Evolutionary conservation across 176 grass and related monocot species (phyloP).

Genomic region (Neostapfia colusana): DNA sequence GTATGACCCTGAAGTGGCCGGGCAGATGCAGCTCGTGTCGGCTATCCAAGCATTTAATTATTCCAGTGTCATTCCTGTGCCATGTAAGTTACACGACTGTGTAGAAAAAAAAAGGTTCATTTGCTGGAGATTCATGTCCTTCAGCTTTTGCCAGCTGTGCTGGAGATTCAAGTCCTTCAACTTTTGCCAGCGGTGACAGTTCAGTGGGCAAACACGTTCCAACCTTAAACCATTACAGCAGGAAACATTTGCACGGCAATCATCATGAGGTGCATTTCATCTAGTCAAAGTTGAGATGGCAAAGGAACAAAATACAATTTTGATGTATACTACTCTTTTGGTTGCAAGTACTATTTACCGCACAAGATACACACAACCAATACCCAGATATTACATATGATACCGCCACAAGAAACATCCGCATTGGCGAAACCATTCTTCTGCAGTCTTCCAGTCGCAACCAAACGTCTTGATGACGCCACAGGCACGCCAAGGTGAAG

Average conservation of each 20-base stretch:
- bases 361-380: slow-evolving; percentile 13
- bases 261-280: neutral
- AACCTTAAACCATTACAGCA: neutral
- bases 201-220: neutral
- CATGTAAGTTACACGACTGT: neutral
- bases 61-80: neutral
- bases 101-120: neutral
- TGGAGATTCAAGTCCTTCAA: no score
- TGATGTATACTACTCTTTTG: slow-evolving; percentile 22
- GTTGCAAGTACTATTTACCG: slow-evolving; percentile 19
- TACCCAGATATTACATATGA: neutral
- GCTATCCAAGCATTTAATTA: neutral
- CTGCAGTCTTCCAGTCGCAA: slow-evolving; percentile 11
- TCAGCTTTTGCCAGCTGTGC: neutral
- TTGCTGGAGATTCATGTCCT: neutral
- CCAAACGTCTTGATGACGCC: neutral
- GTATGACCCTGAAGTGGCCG: neutral
- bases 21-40: neutral
- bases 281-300: neutral
- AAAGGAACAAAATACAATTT: slow-evolving; percentile 19
- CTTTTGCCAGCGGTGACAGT: neutral
- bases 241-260: neutral
- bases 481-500: neutral
- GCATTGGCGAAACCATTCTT: slow-evolving; percentile 20
- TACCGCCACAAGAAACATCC: slow-evolving; percentile 10